Conservation (phyloP, 441 rosid species). For the Mallotus repandus region DNA sequence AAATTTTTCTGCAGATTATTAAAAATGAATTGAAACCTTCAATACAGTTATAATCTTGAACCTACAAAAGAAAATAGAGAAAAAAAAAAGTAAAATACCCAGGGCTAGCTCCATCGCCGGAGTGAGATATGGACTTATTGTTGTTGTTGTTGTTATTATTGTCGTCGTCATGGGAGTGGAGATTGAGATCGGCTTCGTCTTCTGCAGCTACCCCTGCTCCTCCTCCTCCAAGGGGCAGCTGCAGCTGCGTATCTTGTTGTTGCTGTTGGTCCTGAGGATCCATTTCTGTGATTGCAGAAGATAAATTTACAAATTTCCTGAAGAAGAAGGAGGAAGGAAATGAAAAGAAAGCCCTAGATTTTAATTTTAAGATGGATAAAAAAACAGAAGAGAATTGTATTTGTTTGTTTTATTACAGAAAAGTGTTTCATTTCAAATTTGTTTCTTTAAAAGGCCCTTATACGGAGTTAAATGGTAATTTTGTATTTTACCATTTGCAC, state of each 20-base stretch:
- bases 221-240: constrained; percentile 25
- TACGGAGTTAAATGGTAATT: no score
- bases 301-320: background rate
- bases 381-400: no score
- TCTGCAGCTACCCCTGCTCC: constrained; percentile 24
- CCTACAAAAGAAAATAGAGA: background rate
- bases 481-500: no score
- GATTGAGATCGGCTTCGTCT: constrained; percentile 28
- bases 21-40: background rate
- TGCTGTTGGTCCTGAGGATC: constrained; percentile 37
- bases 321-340: background rate
- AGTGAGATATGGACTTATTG: constrained; percentile 53
- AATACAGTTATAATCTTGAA: no score
- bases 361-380: no score
- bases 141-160: constrained; percentile 35
- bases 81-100: constrained; percentile 40
- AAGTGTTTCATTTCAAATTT: no score
- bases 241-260: constrained; percentile 10
- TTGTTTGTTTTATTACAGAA: no score
- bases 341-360: constrained; percentile 15
- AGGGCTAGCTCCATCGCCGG: constrained; percentile 71
- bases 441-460: no score
- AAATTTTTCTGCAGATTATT: constrained; percentile 66
- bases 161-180: constrained; percentile 35
- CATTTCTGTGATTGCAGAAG: constrained; percentile 30